Evolutionary conservation across 1,139 yeast genomes (phyloP), one percentile per base, ranked within the genome.

Genomic region (Debaryomyces singareniensis): DNA sequence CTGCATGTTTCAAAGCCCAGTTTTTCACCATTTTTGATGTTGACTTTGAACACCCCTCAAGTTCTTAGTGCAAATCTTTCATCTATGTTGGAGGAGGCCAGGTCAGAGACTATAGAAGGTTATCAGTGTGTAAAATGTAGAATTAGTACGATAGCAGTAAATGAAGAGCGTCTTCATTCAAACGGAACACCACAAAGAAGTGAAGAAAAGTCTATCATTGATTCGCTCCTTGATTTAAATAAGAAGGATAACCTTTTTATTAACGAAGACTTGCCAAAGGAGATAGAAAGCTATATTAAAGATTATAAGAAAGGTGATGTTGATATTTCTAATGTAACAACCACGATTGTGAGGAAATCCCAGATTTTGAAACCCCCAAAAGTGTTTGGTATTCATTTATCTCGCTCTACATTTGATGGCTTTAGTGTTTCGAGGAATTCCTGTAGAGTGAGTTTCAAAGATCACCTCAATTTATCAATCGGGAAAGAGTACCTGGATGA

Each of bases 351-450:
- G 30, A 78, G 83, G 44, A 71, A 70, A 36, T 74, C 80, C 0
- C 68, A 69, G 26, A 71, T 84, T 27, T 65, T 75, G 24, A 68
- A 71, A 37, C 73, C 87, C 3, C 96, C 97, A 1, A 67, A 71
- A 32, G 63, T 84, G 9, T 64, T 87, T 36, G 75, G 85, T 0
- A 58, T 89, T 13, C 96, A 89, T 51, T 59, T 89, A 30, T 84
- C 95, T 4, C 67, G 97, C 43, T 86, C 96, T 0, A 69, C 82
- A 23, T 87, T 72, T 49, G 70, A 75, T 32, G 87, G 84, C n/a
- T 73, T 75, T 30, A 75, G 71, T 16, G 76, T 83, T 2, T 68
- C 80, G 3, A 71, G 95, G 45, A 89, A 87, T 52, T 64, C 83
- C 4, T 86, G 96, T 52, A 64, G 75, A 32, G 89, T 89, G 4